Evolutionary conservation across 208 protist species (phyloP).

Genomic region (Leishmania tarentolae): DNA sequence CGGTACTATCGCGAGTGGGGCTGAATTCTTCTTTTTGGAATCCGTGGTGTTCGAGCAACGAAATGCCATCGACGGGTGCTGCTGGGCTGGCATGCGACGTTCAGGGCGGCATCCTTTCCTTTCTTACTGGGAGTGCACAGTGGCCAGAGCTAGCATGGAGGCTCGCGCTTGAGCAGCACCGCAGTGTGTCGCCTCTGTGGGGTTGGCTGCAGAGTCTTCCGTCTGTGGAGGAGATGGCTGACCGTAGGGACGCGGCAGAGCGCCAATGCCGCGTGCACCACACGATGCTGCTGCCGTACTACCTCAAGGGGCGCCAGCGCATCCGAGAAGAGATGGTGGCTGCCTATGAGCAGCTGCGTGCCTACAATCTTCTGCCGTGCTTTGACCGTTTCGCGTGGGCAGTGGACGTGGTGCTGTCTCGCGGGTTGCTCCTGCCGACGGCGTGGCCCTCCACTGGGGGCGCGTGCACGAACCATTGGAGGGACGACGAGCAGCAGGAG

Average conservation of each 20-base stretch:
- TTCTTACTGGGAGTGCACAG: conserved; percentile 47
- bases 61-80: neutral
- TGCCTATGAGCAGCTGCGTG: conserved; percentile 45
- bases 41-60: neutral
- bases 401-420: conserved; percentile 64
- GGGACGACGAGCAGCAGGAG: neutral
- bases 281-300: conserved; percentile 59
- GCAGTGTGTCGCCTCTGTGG: conserved; percentile 75
- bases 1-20: conserved; percentile 60
- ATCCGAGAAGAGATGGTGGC: conserved; percentile 51
- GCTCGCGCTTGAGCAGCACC: conserved; percentile 76
- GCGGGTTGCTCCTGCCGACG: conserved; percentile 54
- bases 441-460: conserved; percentile 41
- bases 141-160: conserved; percentile 84
- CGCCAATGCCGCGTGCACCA: conserved; percentile 71
- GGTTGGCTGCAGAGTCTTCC: conserved; percentile 83
- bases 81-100: neutral
- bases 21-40: conserved; percentile 16
- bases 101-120: conserved; percentile 49
- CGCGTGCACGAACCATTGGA: neutral
- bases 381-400: conserved; percentile 54
- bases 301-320: conserved; percentile 29
- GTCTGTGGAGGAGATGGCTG: conserved; percentile 33
- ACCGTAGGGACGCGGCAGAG: conserved; percentile 40
- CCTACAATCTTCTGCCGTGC: conserved; percentile 52